phyloP scores from a whole-genome alignment of 1,284 basidiomycete species.

The Puccinia triticina region DNA sequence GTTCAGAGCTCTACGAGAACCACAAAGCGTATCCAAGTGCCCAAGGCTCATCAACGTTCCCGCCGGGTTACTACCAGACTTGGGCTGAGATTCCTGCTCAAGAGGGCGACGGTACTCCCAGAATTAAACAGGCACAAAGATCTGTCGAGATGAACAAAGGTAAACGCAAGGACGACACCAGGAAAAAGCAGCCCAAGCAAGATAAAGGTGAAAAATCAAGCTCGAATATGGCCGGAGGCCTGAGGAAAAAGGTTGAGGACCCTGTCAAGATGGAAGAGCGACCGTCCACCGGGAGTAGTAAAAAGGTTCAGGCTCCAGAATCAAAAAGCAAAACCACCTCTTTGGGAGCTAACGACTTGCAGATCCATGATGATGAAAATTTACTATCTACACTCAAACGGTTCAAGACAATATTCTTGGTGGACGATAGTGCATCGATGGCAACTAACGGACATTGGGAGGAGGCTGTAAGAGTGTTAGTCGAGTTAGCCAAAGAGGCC shows the following conservation, averaged over 20 bases:
- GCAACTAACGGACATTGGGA: slow-evolving; percentile 19
- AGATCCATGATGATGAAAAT: slow-evolving; percentile 17
- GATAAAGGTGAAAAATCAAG: neutral
- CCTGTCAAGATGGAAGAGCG: neutral
- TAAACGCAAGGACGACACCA: neutral
- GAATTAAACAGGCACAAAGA: neutral
- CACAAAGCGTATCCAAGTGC: neutral
- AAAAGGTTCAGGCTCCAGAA: neutral
- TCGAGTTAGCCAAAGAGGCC: neutral
- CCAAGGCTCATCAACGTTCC: neutral
- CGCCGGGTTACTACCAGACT: neutral
- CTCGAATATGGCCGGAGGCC: neutral
- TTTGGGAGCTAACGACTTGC: neutral
- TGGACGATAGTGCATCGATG: slow-evolving; percentile 45
- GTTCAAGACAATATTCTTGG: slow-evolving; percentile 26
- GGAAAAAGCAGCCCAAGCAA: neutral
- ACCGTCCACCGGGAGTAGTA: neutral
- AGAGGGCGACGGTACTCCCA: neutral
- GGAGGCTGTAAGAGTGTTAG: slow-evolving; percentile 12
- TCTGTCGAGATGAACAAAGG: neutral
- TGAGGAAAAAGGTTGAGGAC: neutral
- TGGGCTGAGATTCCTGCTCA: neutral
- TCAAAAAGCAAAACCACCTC: neutral
- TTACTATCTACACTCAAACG: slow-evolving; percentile 27
- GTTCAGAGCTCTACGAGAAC: neutral